A percentile compares a stretch with the other conserved stretches of the same genome.
phyloP scores from a whole-genome alignment of 192 early-diverging fungal genomes.

The Podila verticillata region DNA sequence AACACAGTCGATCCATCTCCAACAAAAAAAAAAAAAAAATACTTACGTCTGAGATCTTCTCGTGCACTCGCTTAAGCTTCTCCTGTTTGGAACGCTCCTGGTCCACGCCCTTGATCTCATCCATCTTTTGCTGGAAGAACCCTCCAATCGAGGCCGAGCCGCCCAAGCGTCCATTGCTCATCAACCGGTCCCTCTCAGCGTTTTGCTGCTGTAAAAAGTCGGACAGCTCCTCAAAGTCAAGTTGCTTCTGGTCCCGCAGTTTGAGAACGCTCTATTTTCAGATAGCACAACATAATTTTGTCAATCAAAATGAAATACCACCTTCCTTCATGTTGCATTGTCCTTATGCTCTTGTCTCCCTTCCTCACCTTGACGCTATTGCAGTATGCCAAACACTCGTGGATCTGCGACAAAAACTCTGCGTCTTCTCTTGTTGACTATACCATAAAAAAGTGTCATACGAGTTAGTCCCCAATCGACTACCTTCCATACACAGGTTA shows the following conservation, averaged over 20 bases:
- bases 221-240: constrained; percentile 92
- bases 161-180: constrained; percentile 68
- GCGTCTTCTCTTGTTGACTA: constrained; percentile 69
- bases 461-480: no score
- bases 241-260: constrained; percentile 93
- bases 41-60: constrained; percentile 74
- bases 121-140: constrained; percentile 87
- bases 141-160: constrained; percentile 69
- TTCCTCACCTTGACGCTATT: constrained; percentile 72
- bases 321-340: not conserved
- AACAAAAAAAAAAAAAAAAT: not conserved
- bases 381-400: constrained; percentile 89
- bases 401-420: constrained; percentile 78
- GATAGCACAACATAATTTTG: not conserved
- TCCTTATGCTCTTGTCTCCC: not conserved
- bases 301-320: not conserved
- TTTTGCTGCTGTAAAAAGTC: constrained; percentile 77
- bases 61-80: constrained; percentile 77
- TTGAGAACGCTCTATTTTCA: constrained; percentile 72
- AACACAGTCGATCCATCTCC: not conserved
- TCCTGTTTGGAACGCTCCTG: constrained; percentile 83
- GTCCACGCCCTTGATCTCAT: constrained; percentile 90
- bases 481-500: not conserved
- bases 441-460: not conserved
- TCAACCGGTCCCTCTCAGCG: constrained; percentile 76